Percentiles rank a stretch among this genome's conserved stretches.
Evolutionary conservation across 805 yeast genomes (phyloP).

Genomic region (Spathaspora girioi): DNA sequence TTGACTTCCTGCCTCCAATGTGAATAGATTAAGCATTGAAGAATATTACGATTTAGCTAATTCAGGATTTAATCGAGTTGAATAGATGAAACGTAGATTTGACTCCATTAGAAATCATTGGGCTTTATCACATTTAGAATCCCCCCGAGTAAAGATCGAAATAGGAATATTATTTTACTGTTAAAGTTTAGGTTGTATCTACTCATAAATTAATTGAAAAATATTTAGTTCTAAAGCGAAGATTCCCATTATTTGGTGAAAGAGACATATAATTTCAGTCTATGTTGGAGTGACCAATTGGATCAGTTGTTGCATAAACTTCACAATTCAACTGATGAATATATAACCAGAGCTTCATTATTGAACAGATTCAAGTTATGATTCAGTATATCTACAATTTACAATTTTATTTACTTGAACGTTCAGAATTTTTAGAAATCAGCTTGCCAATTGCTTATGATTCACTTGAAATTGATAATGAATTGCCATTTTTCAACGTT

Average conservation of each 20-base stretch:
- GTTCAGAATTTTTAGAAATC: slow-evolving; percentile 58
- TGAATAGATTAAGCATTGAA: slow-evolving; percentile 62
- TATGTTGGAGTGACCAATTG: slow-evolving; percentile 82
- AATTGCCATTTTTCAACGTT: slow-evolving; percentile 68
- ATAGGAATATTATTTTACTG: slow-evolving; percentile 64
- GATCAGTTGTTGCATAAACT: slow-evolving; percentile 47
- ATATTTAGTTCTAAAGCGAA: slow-evolving; percentile 64
- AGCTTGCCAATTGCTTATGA: slow-evolving; percentile 50
- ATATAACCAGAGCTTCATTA: slow-evolving; percentile 64
- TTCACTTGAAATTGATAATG: slow-evolving; percentile 25
- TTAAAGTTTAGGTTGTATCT: slow-evolving; percentile 89
- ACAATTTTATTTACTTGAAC: slow-evolving; percentile 80
- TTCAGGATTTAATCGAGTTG: slow-evolving; percentile 76
- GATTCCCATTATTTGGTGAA: slow-evolving; percentile 94
- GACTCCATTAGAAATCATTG: slow-evolving; percentile 48
- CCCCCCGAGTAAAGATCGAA: slow-evolving; percentile 39
- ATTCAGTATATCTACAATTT: slow-evolving; percentile 52
- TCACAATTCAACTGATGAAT: slow-evolving; percentile 40
- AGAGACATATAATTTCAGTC: slow-evolving; percentile 94
- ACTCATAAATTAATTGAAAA: slow-evolving; percentile 52
- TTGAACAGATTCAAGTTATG: slow-evolving; percentile 71
- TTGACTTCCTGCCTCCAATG: slow-evolving; percentile 88
- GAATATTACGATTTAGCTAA: slow-evolving; percentile 83
- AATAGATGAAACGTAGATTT: slow-evolving; percentile 61
- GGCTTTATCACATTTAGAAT: slow-evolving; percentile 58